Conservation (phyloP, 2,329 filamentous ascomycete genomes). For the Dactylonectria estremocensis region DNA sequence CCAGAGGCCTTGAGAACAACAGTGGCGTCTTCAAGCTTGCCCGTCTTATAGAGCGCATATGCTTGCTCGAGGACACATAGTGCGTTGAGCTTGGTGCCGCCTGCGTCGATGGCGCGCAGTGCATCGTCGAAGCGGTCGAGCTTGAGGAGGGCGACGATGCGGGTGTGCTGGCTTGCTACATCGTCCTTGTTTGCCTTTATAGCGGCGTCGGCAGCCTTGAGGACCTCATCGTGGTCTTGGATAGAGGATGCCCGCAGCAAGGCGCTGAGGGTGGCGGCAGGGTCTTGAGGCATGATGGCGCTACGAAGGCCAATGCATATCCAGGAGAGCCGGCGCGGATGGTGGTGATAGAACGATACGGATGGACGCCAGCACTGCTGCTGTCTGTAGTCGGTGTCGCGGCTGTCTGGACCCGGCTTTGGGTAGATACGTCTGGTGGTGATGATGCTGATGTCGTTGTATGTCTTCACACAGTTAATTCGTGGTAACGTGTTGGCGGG, state of each 20-base stretch:
- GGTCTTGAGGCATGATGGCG: conserved; percentile 60
- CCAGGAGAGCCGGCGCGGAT: conserved; percentile 28
- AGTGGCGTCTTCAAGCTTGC: conserved; percentile 77
- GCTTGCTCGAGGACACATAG: conserved; percentile 78
- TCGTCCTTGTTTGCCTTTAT: conserved; percentile 74
- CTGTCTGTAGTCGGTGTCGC: neutral
- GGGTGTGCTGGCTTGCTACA: conserved; percentile 75
- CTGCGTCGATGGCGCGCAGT: conserved; percentile 76
- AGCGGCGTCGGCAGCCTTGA: conserved; percentile 74
- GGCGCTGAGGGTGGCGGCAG: conserved; percentile 66
- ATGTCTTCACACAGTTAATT: conserved; percentile 24
- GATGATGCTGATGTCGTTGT: conserved; percentile 38
- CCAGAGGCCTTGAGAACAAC: conserved; percentile 55
- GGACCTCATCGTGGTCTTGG: conserved; percentile 81
- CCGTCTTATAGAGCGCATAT: conserved; percentile 88
- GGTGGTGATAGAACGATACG: neutral
- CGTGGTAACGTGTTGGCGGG: conserved; percentile 44
- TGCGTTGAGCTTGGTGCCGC: conserved; percentile 72
- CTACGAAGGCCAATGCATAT: conserved; percentile 46
- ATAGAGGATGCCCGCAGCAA: conserved; percentile 70
- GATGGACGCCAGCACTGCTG: conserved; percentile 1
- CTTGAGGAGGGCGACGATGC: conserved; percentile 82
- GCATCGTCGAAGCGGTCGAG: conserved; percentile 88
- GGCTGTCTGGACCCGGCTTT: conserved; percentile 22
- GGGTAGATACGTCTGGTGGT: conserved; percentile 15